Evolutionary conservation across 495 filamentous ascomycete species (phyloP), one percentile per base, ranked within the genome.

Genomic region (Acidomyces sp.): DNA sequence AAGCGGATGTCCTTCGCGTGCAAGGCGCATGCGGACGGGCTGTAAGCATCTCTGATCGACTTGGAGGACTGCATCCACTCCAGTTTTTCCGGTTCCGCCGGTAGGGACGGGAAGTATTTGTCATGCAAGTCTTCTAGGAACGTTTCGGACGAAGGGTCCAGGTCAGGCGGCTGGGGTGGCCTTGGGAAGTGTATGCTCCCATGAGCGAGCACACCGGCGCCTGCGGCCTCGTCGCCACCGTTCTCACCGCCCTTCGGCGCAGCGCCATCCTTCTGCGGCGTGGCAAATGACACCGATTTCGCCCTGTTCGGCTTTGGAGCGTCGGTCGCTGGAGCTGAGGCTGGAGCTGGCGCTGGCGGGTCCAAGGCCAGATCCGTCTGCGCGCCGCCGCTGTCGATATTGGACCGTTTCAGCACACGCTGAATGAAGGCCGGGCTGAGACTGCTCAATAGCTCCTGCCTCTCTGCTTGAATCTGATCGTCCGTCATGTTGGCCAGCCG

Each of bases 31-130:
- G 82, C 79, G 6, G 65, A 61, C 0, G 88, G 86, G 58, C 85
- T 77, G 67, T 96, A 97, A 42, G 61, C 32, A 6, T 68, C 69
- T 47, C 72, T 64, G 20, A 67, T 54, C 2, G 73, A 66, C 7
- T 77, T 54, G 11, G 39, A 23, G 11, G 81, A 77, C 26, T 77
- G 71, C 71, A 96, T 86, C 90, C 90, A 97, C 15, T 84, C 80
- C 3, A 97, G 70, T 10, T 80, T 76, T 19, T 80, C 75, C 0
- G 88, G 86, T 61, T 95, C 84, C 33, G 82, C 68, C 11, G 88
- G 71, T 2, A 93, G 78, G 42, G 72, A 65, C 15, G 90, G 88
- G 67, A 93, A 97, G 70, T 90, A 97, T 59, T 88, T 93, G 1
- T 71, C 58, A 67, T 94, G 86, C 7, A 97, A 74, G 43, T 80